phyloP scores from a whole-genome alignment of 768 basidiomycete species.

The Lenzites betulinus region DNA sequence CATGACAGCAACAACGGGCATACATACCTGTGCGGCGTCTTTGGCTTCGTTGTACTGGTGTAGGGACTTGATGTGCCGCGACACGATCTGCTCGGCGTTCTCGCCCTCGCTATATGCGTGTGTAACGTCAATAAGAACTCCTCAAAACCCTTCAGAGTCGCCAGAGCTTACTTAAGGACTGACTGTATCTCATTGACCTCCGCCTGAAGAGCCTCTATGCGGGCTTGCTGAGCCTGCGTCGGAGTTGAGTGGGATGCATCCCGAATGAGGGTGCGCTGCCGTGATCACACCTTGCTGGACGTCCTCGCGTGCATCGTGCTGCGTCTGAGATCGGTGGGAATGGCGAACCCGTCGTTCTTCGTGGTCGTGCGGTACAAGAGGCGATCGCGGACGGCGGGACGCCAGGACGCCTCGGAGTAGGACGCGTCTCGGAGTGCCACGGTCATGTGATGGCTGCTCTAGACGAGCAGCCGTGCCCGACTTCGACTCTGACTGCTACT shows the following conservation, averaged over 20 bases:
- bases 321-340: no score
- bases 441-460: no score
- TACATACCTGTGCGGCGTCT: conserved; percentile 81
- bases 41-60: conserved; percentile 83
- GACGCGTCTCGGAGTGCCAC: no score
- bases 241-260: no score
- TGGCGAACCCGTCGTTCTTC: no score
- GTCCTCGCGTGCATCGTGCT: conserved; percentile 25
- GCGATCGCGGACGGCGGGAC: no score
- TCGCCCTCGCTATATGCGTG: conserved; percentile 37
- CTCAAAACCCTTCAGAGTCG: neutral
- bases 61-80: conserved; percentile 67
- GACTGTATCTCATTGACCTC: conserved; percentile 52
- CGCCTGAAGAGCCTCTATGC: conserved; percentile 46
- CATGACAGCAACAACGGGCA: no score
- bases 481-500: no score
- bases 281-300: conserved; percentile 14
- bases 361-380: no score
- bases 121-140: neutral
- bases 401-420: no score
- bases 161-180: conserved; percentile 26
- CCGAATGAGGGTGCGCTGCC: neutral
- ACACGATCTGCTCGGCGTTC: conserved; percentile 60
- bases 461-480: no score
- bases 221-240: conserved; percentile 51